These are phyloP conservation scores for Boletus rubropictus DNA, from an alignment of 768 basidiomycete genomes.

Conservation along the genomic window DNA sequence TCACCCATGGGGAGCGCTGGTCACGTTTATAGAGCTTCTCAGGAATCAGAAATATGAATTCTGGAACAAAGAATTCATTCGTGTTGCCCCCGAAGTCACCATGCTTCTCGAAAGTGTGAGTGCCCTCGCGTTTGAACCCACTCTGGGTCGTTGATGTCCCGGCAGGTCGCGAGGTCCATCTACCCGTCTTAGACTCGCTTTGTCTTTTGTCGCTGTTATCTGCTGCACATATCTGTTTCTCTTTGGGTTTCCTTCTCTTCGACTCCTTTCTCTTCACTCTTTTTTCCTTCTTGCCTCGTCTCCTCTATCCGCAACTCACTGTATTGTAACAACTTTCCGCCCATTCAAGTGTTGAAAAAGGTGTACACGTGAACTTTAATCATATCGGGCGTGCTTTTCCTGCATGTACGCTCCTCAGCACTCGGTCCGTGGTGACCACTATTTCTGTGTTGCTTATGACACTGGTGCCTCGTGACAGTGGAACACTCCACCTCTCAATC, in stretches of 20 bases:
- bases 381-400: slow-evolving; percentile 24
- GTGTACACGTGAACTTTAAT: slow-evolving; percentile 45
- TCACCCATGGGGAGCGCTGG: slow-evolving; percentile 92
- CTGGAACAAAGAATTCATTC: slow-evolving; percentile 84
- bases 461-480: slow-evolving; percentile 8
- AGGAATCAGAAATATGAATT: slow-evolving; percentile 88
- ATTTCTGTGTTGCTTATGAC: slow-evolving; percentile 12
- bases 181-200: slow-evolving; percentile 67
- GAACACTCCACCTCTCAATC: slow-evolving; percentile 9
- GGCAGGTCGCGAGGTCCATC: slow-evolving; percentile 70
- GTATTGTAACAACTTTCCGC: slow-evolving; percentile 72
- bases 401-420: slow-evolving; percentile 12
- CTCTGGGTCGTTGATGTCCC: slow-evolving; percentile 2
- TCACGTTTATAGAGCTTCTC: slow-evolving; percentile 90
- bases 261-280: not conserved
- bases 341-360: slow-evolving; percentile 55
- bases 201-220: slow-evolving; percentile 68
- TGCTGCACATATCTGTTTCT: slow-evolving; percentile 70
- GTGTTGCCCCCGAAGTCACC: slow-evolving; percentile 80
- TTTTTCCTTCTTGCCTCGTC: slow-evolving; percentile 16
- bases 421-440: slow-evolving; percentile 12
- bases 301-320: slow-evolving; percentile 51
- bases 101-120: slow-evolving; percentile 79
- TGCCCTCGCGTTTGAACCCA: slow-evolving; percentile 10
- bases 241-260: slow-evolving; percentile 46